These are phyloP conservation scores for Calendula officinalis DNA, from an alignment of 129 eudicot species.

Conservation along the genomic window DNA sequence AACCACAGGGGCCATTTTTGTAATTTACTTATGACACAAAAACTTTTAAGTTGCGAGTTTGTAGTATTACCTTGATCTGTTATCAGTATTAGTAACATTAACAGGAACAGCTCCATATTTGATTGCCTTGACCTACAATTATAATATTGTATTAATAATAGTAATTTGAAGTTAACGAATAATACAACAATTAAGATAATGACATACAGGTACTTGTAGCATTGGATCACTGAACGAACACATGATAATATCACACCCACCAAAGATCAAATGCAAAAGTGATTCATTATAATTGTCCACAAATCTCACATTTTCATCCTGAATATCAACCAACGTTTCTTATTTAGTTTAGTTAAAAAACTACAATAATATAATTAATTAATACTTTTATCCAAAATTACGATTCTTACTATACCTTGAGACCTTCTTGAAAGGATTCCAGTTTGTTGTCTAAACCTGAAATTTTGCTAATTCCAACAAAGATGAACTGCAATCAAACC, in stretches of 20 bases:
- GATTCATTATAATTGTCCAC: conserved; percentile 49
- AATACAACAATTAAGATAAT: not conserved
- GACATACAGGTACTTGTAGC: conserved; percentile 49
- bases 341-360: too few relatives aligned
- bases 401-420: conserved; percentile 33
- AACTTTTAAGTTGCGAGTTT: not conserved
- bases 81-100: conserved; percentile 30
- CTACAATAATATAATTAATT: too few relatives aligned
- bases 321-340: conserved; percentile 12
- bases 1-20: too few relatives aligned
- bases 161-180: not conserved
- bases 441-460: conserved; percentile 23
- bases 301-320: conserved; percentile 54
- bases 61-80: conserved; percentile 41
- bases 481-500: conserved; percentile 43
- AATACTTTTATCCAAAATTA: too few relatives aligned
- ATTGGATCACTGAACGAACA: conserved; percentile 54
- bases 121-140: conserved; percentile 49
- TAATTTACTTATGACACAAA: not conserved
- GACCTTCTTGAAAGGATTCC: conserved; percentile 42
- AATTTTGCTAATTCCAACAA: conserved; percentile 36
- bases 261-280: conserved; percentile 49
- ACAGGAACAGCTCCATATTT: conserved; percentile 54
- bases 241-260: conserved; percentile 56
- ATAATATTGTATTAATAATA: not conserved